Conservation (phyloP, 208 protist species). For the Trypanosoma conorhini region DNA sequence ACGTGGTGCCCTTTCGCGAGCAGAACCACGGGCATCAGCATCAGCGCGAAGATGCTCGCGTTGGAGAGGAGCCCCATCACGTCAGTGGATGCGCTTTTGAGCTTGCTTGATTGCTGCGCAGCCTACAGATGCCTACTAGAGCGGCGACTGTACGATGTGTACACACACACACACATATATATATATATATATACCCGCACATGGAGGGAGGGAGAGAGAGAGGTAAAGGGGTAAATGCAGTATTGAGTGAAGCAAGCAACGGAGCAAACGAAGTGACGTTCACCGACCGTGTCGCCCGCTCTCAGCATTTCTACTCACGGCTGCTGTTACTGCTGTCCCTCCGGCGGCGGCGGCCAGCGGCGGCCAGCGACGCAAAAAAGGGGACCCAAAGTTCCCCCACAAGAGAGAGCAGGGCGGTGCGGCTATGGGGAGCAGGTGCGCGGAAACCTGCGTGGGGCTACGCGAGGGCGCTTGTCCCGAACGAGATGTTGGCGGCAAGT, state of each 20-base stretch:
- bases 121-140: background rate
- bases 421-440: too few relatives aligned
- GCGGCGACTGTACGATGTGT: background rate
- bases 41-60: conserved; percentile 67
- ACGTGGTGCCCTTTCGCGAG: conserved; percentile 67
- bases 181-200: background rate
- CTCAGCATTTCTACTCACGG: too few relatives aligned
- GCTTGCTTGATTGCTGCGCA: conserved; percentile 7
- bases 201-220: background rate
- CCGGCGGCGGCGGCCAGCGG: too few relatives aligned
- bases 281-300: too few relatives aligned
- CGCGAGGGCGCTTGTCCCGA: background rate
- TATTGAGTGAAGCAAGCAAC: too few relatives aligned
- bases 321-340: too few relatives aligned
- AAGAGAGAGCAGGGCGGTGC: too few relatives aligned
- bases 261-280: too few relatives aligned
- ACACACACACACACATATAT: conserved; percentile 13
- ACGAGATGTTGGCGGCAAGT: conserved; percentile 48
- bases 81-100: background rate
- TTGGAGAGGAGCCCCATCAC: conserved; percentile 70
- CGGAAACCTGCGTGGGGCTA: background rate
- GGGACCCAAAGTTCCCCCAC: too few relatives aligned
- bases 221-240: background rate
- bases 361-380: too few relatives aligned
- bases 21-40: conserved; percentile 70